A percentile compares a stretch with the other conserved stretches of the same genome.
phyloP scores from a whole-genome alignment of 192 early-diverging fungal species.

The Coemansia sp. region DNA sequence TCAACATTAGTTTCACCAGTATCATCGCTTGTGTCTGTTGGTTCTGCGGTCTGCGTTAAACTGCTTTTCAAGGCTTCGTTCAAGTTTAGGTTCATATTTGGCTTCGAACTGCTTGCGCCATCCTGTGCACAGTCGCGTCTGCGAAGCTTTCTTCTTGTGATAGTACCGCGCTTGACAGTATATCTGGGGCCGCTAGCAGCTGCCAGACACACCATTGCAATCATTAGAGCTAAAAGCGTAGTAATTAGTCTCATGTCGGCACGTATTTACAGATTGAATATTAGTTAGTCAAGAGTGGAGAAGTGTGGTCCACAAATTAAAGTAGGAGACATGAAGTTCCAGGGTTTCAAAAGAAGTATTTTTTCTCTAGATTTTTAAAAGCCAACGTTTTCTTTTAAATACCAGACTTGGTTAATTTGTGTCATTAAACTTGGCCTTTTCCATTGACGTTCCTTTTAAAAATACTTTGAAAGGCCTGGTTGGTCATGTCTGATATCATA shows the following conservation, averaged over 20 bases:
- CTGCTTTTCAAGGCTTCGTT: too few relatives aligned
- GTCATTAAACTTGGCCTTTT: too few relatives aligned
- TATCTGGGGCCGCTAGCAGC: not conserved
- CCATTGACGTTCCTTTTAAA: too few relatives aligned
- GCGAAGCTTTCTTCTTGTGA: not conserved
- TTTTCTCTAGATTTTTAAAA: not conserved
- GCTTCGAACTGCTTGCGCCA: not conserved
- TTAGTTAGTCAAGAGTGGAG: not conserved
- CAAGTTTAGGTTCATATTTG: too few relatives aligned
- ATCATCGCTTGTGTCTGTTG: not conserved
- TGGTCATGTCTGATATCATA: too few relatives aligned
- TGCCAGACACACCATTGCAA: not conserved
- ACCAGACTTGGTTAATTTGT: too few relatives aligned
- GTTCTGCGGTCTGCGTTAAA: not conserved
- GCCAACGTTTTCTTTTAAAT: not conserved
- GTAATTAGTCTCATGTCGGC: slow-evolving; percentile 1
- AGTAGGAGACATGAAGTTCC: not conserved
- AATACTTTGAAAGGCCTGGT: too few relatives aligned
- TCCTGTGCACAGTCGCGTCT: slow-evolving; percentile 2
- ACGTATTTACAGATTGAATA: not conserved
- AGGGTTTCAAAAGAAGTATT: not conserved
- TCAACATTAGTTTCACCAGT: not conserved
- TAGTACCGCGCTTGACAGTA: not conserved
- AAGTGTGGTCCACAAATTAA: not conserved
- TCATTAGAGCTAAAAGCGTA: not conserved